Percentiles rank a stretch among this genome's conserved stretches.
These are phyloP conservation scores for Yamadazyma kanchanaburiensis DNA, from an alignment of 1,139 yeast species.

Conservation along the genomic window DNA sequence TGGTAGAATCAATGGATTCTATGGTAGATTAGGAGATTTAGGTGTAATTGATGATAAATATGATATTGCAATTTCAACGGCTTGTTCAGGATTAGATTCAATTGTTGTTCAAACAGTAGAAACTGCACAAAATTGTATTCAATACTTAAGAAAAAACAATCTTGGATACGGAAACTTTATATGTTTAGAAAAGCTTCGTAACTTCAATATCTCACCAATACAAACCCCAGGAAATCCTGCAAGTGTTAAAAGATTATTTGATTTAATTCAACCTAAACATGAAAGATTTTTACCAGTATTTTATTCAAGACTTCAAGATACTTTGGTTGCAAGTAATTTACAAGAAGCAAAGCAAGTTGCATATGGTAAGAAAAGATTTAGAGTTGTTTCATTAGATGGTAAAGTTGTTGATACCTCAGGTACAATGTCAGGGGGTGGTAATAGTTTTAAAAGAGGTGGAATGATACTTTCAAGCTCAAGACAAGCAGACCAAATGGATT, in stretches of 20 bases:
- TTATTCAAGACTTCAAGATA: conserved; percentile 80
- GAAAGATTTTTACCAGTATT: conserved; percentile 80
- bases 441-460: conserved; percentile 57
- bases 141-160: conserved; percentile 76
- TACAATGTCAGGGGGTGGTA: conserved; percentile 97
- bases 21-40: conserved; percentile 87
- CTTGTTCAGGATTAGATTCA: conserved; percentile 87
- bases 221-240: conserved; percentile 66
- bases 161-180: conserved; percentile 91
- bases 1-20: conserved; percentile 82
- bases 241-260: conserved; percentile 78
- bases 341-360: conserved; percentile 86
- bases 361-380: conserved; percentile 73
- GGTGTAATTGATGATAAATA: conserved; percentile 85
- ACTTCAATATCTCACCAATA: conserved; percentile 58
- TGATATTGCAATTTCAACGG: conserved; percentile 93
- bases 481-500: conserved; percentile 18
- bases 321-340: conserved; percentile 78
- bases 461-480: conserved; percentile 47
- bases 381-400: conserved; percentile 93
- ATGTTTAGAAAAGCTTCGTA: conserved; percentile 69
- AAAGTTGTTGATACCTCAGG: conserved; percentile 93
- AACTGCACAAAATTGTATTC: conserved; percentile 89
- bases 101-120: conserved; percentile 94
- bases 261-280: conserved; percentile 68